Percentiles rank a stretch among this genome's conserved stretches.
These are phyloP conservation scores for Monosporozyma yasuniensis DNA, from an alignment of 805 yeast species.

Conservation along the genomic window DNA sequence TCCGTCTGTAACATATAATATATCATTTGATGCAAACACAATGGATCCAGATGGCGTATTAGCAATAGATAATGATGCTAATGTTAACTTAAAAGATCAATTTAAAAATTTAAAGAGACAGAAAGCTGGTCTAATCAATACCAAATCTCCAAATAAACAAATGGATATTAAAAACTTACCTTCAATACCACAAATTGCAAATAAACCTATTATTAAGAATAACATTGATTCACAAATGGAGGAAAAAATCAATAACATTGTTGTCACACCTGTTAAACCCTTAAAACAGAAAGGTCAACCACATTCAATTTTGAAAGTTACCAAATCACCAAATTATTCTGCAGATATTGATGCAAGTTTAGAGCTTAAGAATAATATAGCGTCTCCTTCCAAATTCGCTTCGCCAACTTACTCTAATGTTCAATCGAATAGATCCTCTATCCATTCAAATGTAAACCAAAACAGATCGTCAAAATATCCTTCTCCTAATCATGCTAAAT, in stretches of 20 bases:
- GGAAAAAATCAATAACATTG: neutral
- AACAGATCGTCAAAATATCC: neutral
- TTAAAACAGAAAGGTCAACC: neutral
- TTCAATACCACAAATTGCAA: neutral
- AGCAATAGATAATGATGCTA: constrained; percentile 27
- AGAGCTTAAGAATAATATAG: neutral
- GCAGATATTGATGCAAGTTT: neutral
- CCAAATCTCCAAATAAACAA: neutral
- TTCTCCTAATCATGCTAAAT: neutral
- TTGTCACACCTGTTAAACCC: neutral
- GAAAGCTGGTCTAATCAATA: neutral
- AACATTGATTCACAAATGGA: neutral
- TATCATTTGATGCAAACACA: constrained; percentile 18
- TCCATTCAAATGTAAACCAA: neutral
- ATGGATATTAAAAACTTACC: neutral
- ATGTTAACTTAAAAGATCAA: constrained; percentile 26
- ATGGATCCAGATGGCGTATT: constrained; percentile 16
- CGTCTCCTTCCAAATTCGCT: neutral
- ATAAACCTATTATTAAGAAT: neutral
- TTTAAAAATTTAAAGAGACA: constrained; percentile 17
- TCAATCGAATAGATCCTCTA: neutral
- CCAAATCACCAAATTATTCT: neutral
- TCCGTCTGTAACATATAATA: constrained; percentile 23
- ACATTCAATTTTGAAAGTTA: neutral
- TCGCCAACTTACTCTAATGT: neutral